Conservation (phyloP, 2,329 filamentous ascomycete species). For the Diaporthe capsici region DNA sequence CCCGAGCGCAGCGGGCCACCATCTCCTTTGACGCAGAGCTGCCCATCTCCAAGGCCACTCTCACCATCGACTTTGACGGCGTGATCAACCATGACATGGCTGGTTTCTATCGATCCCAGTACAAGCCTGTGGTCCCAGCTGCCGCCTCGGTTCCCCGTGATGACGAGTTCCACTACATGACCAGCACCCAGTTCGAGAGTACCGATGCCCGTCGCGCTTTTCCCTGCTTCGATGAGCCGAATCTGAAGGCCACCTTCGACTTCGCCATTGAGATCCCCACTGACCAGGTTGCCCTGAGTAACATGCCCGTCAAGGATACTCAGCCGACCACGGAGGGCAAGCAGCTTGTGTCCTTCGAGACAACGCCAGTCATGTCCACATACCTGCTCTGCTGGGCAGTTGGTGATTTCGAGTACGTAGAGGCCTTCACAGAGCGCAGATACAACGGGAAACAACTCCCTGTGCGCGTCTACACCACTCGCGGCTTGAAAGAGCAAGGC, state of each 20-base stretch:
- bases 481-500: conserved; percentile 93
- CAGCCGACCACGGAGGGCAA: conserved; percentile 73
- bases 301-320: conserved; percentile 90
- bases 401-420: conserved; percentile 97
- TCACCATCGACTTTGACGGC: conserved; percentile 75
- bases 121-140: conserved; percentile 83
- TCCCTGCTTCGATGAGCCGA: conserved; percentile 98
- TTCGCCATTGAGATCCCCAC: conserved; percentile 92
- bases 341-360: conserved; percentile 84
- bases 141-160: conserved; percentile 84
- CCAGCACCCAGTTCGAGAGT: conserved; percentile 97
- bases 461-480: conserved; percentile 95
- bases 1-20: conserved; percentile 85
- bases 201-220: conserved; percentile 96
- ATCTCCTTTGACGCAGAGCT: conserved; percentile 81
- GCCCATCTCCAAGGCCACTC: conserved; percentile 76
- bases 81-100: conserved; percentile 95
- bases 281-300: conserved; percentile 90
- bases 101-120: conserved; percentile 89
- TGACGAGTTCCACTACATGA: conserved; percentile 78
- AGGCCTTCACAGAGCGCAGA: conserved; percentile 88
- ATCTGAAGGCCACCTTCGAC: conserved; percentile 96
- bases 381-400: conserved; percentile 94
- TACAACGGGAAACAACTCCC: conserved; percentile 94
- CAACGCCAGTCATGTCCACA: conserved; percentile 91